Conservation (phyloP, 2,329 filamentous ascomycete species). For the Fusarium aywerte region DNA sequence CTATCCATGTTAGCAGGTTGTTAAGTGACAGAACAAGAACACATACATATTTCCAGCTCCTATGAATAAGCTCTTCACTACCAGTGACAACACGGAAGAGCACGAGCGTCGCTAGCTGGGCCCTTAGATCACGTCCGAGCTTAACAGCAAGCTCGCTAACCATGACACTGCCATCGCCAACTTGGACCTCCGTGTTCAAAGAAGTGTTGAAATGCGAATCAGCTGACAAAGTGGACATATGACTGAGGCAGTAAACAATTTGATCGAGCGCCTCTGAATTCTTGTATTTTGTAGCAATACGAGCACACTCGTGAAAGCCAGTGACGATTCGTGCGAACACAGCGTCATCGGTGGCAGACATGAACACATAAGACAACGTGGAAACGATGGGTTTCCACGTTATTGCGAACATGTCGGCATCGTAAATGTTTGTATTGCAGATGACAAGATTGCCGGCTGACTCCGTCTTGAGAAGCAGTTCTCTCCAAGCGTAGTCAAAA, state of each 20-base stretch:
- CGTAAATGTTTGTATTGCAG: conserved; percentile 93
- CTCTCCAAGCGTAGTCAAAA: conserved; percentile 98
- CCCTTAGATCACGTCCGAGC: conserved; percentile 91
- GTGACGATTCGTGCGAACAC: conserved; percentile 94
- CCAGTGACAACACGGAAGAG: conserved; percentile 91
- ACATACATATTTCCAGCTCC: conserved; percentile 83
- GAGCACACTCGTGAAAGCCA: conserved; percentile 95
- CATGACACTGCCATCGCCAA: conserved; percentile 93
- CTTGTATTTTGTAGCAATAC: conserved; percentile 86
- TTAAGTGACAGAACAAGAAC: neutral
- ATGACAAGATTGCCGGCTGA: conserved; percentile 77
- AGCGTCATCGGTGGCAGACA: conserved; percentile 96
- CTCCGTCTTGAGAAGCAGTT: conserved; percentile 86
- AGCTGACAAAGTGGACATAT: conserved; percentile 88
- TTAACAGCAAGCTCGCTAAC: conserved; percentile 97
- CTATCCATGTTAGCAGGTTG: conserved; percentile 56
- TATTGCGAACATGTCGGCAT: conserved; percentile 96
- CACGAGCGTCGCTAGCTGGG: conserved; percentile 93
- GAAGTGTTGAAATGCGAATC: conserved; percentile 81
- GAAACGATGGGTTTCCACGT: conserved; percentile 97
- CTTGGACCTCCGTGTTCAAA: conserved; percentile 95
- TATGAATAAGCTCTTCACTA: conserved; percentile 79
- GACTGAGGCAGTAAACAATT: conserved; percentile 88
- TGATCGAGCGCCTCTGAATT: conserved; percentile 90
- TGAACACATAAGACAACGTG: conserved; percentile 96